Conservation (phyloP, 805 yeast species). For the Saccharomyces mikatae region DNA sequence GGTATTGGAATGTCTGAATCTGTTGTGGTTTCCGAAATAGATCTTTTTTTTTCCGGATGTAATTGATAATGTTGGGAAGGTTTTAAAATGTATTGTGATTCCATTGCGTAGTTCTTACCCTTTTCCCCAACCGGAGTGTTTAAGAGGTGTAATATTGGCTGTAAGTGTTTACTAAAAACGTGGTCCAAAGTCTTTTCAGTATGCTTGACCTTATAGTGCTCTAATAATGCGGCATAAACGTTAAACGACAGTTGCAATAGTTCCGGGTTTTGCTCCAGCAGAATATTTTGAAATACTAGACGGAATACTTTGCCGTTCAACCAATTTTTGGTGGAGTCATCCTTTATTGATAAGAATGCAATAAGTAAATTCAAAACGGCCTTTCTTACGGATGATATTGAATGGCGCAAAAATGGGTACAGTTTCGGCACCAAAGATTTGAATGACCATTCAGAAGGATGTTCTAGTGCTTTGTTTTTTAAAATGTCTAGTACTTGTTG, state of each 20-base stretch:
- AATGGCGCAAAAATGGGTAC: slow-evolving; percentile 88
- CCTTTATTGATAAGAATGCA: slow-evolving; percentile 60
- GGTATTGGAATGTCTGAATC: slow-evolving; percentile 39
- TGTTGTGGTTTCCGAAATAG: slow-evolving; percentile 20
- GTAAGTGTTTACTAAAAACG: slow-evolving; percentile 47
- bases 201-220: slow-evolving; percentile 35
- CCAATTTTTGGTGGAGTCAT: slow-evolving; percentile 57
- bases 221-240: slow-evolving; percentile 51
- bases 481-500: slow-evolving; percentile 66
- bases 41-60: slow-evolving; percentile 28
- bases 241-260: slow-evolving; percentile 55
- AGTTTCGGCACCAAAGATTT: slow-evolving; percentile 77
- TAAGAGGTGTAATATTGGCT: slow-evolving; percentile 54
- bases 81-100: slow-evolving; percentile 59
- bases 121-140: slow-evolving; percentile 95
- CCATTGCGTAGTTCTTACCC: slow-evolving; percentile 80
- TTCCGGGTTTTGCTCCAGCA: slow-evolving; percentile 79
- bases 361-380: slow-evolving; percentile 75
- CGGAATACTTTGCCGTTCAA: slow-evolving; percentile 66
- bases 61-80: slow-evolving; percentile 48
- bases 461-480: slow-evolving; percentile 48
- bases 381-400: slow-evolving; percentile 82
- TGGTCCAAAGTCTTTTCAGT: slow-evolving; percentile 40
- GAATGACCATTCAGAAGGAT: slow-evolving; percentile 49
- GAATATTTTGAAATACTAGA: slow-evolving; percentile 73